phyloP scores from a whole-genome alignment of 192 early-diverging fungal species.

The Mortierella antarctica region DNA sequence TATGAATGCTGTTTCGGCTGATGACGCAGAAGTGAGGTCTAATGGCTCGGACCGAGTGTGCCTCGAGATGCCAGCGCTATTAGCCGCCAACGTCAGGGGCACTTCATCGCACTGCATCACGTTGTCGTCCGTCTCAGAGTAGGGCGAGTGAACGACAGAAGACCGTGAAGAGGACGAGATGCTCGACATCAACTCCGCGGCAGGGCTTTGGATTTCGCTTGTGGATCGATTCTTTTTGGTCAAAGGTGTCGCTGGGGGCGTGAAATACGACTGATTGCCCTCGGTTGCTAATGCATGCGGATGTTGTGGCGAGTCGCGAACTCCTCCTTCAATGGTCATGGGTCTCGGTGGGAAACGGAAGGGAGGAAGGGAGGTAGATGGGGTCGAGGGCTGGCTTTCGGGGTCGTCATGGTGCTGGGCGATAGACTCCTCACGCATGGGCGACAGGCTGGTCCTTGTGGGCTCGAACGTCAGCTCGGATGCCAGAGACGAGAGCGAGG shows the following conservation, averaged over 20 bases:
- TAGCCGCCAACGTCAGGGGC: not conserved
- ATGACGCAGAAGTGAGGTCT: not conserved
- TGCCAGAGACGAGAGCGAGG: constrained; percentile 35
- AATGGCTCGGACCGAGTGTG: constrained; percentile 17
- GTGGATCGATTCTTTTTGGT: constrained; percentile 9
- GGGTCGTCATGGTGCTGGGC: not conserved
- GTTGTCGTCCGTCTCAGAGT: not conserved
- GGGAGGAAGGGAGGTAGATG: constrained; percentile 28
- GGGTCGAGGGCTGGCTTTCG: not conserved
- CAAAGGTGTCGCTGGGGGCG: constrained; percentile 26
- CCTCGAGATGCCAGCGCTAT: not conserved
- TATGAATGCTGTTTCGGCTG: not conserved
- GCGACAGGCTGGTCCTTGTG: constrained; percentile 30
- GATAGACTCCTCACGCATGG: constrained; percentile 24
- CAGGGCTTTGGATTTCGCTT: not conserved
- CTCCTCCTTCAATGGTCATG: constrained; percentile 9
- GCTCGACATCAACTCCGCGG: not conserved
- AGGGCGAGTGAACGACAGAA: not conserved
- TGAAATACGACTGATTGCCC: constrained; percentile 1
- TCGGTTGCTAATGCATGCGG: not conserved
- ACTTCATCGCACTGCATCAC: constrained; percentile 39
- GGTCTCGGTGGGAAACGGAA: constrained; percentile 39
- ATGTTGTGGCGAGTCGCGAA: not conserved
- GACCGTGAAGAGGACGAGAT: not conserved
- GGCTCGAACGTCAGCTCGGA: constrained; percentile 50